phyloP scores from a whole-genome alignment of 2,329 filamentous ascomycete genomes.

The Rhinocladiella similis region DNA sequence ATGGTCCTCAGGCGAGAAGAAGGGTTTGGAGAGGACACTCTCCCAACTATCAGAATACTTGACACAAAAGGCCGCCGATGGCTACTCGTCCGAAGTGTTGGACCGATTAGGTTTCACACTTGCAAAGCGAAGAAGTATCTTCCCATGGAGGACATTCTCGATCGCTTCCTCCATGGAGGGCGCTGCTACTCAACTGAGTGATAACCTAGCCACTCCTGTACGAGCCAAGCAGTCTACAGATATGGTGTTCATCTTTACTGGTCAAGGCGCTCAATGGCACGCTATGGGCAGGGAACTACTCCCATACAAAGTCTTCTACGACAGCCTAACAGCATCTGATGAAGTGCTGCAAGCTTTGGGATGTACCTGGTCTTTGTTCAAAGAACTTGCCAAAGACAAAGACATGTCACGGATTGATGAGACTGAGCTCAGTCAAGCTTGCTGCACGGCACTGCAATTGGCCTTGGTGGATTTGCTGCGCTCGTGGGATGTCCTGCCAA shows the following conservation, averaged over 20 bases:
- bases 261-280: constrained; percentile 28
- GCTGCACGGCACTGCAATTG: constrained; percentile 29
- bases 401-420: constrained; percentile 10
- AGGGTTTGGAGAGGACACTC: background rate
- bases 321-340: constrained; percentile 10
- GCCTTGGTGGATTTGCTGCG: constrained; percentile 27
- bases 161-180: constrained; percentile 1
- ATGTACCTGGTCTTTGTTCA: constrained; percentile 25
- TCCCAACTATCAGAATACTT: background rate
- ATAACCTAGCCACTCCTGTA: background rate
- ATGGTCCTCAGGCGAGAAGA: constrained; percentile 5
- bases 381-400: constrained; percentile 10
- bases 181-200: background rate
- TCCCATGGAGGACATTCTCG: constrained; percentile 10
- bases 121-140: constrained; percentile 4
- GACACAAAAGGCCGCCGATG: background rate
- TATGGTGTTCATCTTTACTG: constrained; percentile 22
- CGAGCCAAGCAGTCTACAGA: constrained; percentile 1
- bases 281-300: constrained; percentile 24
- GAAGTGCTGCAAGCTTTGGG: constrained; percentile 18
- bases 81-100: background rate
- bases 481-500: constrained; percentile 18
- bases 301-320: constrained; percentile 13
- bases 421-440: constrained; percentile 19
- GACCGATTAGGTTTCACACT: constrained; percentile 8